Base-by-base conservation (phyloP, 1,284 basidiomycete genomes). In the Apiotrichum sp. region DNA sequence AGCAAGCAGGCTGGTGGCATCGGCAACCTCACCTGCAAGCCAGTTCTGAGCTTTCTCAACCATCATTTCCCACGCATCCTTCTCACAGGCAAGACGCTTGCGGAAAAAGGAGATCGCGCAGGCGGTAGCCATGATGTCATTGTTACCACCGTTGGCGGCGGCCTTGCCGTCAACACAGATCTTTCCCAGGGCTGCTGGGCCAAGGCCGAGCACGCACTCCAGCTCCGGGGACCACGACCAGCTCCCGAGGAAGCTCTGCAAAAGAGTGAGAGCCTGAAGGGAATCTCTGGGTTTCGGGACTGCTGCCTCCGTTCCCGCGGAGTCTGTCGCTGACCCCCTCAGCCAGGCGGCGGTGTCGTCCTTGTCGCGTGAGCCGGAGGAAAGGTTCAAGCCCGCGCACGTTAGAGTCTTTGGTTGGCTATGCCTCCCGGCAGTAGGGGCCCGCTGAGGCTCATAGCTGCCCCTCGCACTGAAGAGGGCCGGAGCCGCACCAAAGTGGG, bases 41-140 rank as follows among this genome's bases (percentile, higher is more conserved):
- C 59, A 61, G 3, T 3, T 40, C 53, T 55, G 47, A 8, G 59
- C 59, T 52, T 61, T 61, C 14, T 53, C 59, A n/a, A 61, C 59
- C 16, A 61, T 44, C 43, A 61, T 41, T 52, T 61, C 59, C 59
- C 59, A 61, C 39, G 45, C 32, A 7, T 61, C 59, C 16, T 38
- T 36, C 22, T 61, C 53, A 5, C 38, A n/a, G 2, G 39, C 36
- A 11, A 57, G 56, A 35, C 47, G 51, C n/a, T 36, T 50, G 39
- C 46, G 40, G 47, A 57, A 40, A 50, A 42, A 61, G 1, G 50
- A 53, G n/a, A 61, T 44, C 11, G 53, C 56, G 35, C 50, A 52
- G 2, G 50, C 53, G 2, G 59, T 61, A 22, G 59, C 50, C 4
- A 57, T 34, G 2, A 55, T 16, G 45, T 54, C 50, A 31, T 45